These are phyloP conservation scores for Cryptosporidium sp. DNA, from an alignment of 169 alveolate genomes.

Conservation along the genomic window DNA sequence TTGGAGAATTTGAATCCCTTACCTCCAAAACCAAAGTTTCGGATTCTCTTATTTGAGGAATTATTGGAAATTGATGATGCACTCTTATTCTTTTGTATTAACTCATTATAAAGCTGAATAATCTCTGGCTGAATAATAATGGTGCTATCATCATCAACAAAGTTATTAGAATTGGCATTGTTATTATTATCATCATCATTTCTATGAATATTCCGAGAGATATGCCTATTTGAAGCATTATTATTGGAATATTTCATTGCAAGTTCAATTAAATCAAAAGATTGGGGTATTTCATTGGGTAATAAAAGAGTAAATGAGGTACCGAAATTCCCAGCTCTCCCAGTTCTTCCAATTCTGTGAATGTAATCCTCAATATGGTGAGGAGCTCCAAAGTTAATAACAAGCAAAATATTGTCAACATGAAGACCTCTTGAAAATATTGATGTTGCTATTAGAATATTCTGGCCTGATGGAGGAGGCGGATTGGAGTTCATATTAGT, in stretches of 20 bases:
- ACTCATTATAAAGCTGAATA: slow-evolving; percentile 12
- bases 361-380: slow-evolving; percentile 99
- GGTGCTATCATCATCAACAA: slow-evolving; percentile 21
- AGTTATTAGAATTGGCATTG: neutral
- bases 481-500: slow-evolving; percentile 38
- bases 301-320: slow-evolving; percentile 96
- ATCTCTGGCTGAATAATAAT: slow-evolving; percentile 17
- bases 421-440: slow-evolving; percentile 99
- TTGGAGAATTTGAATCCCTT: slow-evolving; percentile 69
- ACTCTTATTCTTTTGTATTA: neutral
- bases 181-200: slow-evolving; percentile 5
- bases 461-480: slow-evolving; percentile 77
- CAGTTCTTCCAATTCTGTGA: slow-evolving; percentile 99
- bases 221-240: neutral
- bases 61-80: neutral
- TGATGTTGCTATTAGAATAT: slow-evolving; percentile 97
- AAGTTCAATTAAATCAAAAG: slow-evolving; percentile 64
- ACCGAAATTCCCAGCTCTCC: slow-evolving; percentile 98
- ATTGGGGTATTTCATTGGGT: slow-evolving; percentile 85
- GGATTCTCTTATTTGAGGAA: slow-evolving; percentile 23
- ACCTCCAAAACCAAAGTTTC: slow-evolving; percentile 73
- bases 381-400: slow-evolving; percentile 97
- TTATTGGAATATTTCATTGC: slow-evolving; percentile 37
- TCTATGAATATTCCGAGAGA: neutral
- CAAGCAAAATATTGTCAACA: slow-evolving; percentile 93